phyloP scores from a whole-genome alignment of 768 basidiomycete species.

The Aureoboletus auriporus region DNA sequence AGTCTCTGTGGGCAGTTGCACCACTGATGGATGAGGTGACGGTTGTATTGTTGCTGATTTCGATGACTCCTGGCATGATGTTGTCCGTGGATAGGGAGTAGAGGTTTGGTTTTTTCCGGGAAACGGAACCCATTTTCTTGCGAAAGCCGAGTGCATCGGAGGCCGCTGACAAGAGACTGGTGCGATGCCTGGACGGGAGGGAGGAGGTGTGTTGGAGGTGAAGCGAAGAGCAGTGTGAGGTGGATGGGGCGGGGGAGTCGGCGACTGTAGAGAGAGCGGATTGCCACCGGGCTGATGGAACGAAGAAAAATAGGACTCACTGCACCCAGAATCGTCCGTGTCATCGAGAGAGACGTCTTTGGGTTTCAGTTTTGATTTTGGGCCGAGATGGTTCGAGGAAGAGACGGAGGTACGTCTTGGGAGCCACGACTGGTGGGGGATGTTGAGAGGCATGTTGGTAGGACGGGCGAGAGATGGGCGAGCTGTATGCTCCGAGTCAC shows the following conservation, averaged over 20 bases:
- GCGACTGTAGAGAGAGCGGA: constrained; percentile 10
- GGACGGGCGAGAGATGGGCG: neutral
- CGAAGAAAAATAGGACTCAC: constrained; percentile 11
- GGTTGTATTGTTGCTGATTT: constrained; percentile 44
- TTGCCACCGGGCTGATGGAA: neutral
- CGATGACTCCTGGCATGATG: constrained; percentile 66
- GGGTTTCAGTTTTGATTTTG: constrained; percentile 8
- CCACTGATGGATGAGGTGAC: constrained; percentile 23
- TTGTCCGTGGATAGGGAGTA: constrained; percentile 31
- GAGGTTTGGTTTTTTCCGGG: constrained; percentile 36
- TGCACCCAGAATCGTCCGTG: constrained; percentile 5
- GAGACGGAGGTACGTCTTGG: constrained; percentile 19
- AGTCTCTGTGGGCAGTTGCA: constrained; percentile 33
- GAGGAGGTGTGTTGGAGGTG: constrained; percentile 4
- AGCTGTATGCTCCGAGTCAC: too few relatives aligned
- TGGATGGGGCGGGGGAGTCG: constrained; percentile 15
- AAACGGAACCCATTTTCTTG: constrained; percentile 37
- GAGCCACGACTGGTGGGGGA: constrained; percentile 19
- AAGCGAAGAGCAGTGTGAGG: constrained; percentile 10
- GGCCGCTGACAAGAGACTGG: constrained; percentile 49
- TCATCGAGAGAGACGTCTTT: constrained; percentile 14
- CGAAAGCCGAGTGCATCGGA: constrained; percentile 46
- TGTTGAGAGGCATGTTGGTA: constrained; percentile 15
- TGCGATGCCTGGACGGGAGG: constrained; percentile 33
- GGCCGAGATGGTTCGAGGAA: neutral